Evolutionary conservation across 768 basidiomycete species (phyloP), one percentile per base, ranked within the genome.

Genomic region (Hericium alpestre): DNA sequence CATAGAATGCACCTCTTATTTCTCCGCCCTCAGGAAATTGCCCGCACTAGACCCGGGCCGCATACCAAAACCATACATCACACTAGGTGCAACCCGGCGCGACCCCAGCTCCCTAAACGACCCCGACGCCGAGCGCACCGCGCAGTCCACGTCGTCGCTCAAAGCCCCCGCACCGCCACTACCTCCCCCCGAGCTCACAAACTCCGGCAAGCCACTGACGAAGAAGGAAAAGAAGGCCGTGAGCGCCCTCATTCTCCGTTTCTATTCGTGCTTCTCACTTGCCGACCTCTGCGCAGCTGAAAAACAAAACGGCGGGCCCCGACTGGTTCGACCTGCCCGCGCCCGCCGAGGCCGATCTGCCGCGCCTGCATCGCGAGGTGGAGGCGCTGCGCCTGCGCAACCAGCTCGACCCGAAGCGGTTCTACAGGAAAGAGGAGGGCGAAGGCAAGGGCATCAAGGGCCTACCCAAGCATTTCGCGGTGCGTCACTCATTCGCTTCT

Each of bases 321-420:
- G 78, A 79, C 56, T 95, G 92, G 91, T 93, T 91, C 67, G 88
- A 93, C 68, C 77, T 94, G 55, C 90, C 92, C 18, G 85, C 87
- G 16, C 91, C 92, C 20, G 70, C 80, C 13, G 87, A 88, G 63
- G 82, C 86, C 12, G 90, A 93, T 59, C 74, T 90, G 15, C 88
- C 90, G 38, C 78, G 82, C 39, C 70, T 93, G 41, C 72, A 92
- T 64, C 86, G 87, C 53, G 92, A 96, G 72, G 86, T 92, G 11
- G 89, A 94, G 67, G 87, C 93, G 0, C 74, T 94, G 56, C 85
- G 91, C 32, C 73, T 96, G 50, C 81, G 86, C 52, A 92, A 92
- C 66, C 86, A 91, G 57, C 78, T 96, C 18, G 93, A 96, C 65
- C 92, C 92, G 16, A 96, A 95, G 68, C 80, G 90, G 20, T 94